Conservation (phyloP, 2,329 filamentous ascomycete species). For the Nigrograna mackinnonii region DNA sequence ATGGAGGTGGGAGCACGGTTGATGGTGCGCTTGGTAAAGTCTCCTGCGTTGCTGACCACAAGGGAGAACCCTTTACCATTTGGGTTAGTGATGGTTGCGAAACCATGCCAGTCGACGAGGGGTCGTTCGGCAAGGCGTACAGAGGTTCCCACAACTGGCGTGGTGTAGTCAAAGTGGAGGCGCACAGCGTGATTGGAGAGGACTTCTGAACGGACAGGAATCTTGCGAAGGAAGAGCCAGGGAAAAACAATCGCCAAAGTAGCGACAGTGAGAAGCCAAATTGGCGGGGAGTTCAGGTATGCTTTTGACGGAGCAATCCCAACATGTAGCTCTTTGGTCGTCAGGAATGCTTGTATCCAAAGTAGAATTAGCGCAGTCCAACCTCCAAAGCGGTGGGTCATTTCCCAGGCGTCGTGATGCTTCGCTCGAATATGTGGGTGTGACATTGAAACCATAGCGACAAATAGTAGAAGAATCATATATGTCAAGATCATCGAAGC, state of each 20-base stretch:
- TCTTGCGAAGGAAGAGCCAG: slow-evolving; percentile 73
- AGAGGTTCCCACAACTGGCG: slow-evolving; percentile 33
- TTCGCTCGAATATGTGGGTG: slow-evolving; percentile 33
- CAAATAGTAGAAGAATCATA: slow-evolving; percentile 29
- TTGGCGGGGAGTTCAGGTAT: slow-evolving; percentile 34
- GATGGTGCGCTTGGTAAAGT: slow-evolving; percentile 41
- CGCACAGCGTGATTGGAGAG: slow-evolving; percentile 76
- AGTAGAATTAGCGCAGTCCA: slow-evolving; percentile 41
- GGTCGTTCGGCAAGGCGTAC: slow-evolving; percentile 35
- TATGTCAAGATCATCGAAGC: slow-evolving; percentile 33
- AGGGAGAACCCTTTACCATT: slow-evolving; percentile 33
- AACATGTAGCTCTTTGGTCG: slow-evolving; percentile 25
- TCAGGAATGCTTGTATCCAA: slow-evolving; percentile 34
- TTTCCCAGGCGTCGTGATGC: slow-evolving; percentile 40
- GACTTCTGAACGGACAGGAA: slow-evolving; percentile 67
- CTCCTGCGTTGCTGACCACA: slow-evolving; percentile 42
- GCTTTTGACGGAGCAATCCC: slow-evolving; percentile 20
- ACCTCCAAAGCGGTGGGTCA: slow-evolving; percentile 40
- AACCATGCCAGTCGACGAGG: slow-evolving; percentile 43
- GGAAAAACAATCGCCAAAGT: slow-evolving; percentile 72
- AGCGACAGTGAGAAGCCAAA: slow-evolving; percentile 72
- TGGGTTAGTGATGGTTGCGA: slow-evolving; percentile 43
- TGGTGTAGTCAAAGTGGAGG: slow-evolving; percentile 56
- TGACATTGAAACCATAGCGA: slow-evolving; percentile 31
- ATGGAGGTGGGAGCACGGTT: slow-evolving; percentile 34